phyloP scores from a whole-genome alignment of 176 grass and related monocot genomes.

The Calamus simplicifolius region DNA sequence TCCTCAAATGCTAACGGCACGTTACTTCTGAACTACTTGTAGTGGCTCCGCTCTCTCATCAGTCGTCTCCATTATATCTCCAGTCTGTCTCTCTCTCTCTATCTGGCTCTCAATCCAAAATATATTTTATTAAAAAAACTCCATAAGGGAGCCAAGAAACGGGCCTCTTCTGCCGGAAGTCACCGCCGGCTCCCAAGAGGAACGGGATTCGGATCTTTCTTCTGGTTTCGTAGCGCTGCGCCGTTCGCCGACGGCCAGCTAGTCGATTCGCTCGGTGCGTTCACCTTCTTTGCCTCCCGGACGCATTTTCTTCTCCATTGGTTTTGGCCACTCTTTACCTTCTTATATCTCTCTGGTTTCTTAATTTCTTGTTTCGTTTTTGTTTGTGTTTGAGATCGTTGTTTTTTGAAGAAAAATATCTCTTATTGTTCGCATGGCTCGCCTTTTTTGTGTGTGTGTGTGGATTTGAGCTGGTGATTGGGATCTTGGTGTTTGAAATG shows the following conservation, averaged over 20 bases:
- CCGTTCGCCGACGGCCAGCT: not conserved
- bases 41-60: not conserved
- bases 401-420: conserved; percentile 34
- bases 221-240: no score
- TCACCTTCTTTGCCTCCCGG: no score
- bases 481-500: no score
- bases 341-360: not conserved
- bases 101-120: not conserved
- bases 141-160: no score
- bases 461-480: no score
- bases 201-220: no score
- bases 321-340: not conserved
- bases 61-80: not conserved
- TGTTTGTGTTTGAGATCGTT: not conserved
- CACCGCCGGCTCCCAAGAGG: conserved; percentile 11
- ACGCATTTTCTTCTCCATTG: no score
- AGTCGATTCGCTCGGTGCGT: no score
- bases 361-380: conserved; percentile 1
- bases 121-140: not conserved
- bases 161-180: conserved; percentile 29
- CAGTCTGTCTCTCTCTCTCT: not conserved
- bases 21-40: no score
- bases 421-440: not conserved
- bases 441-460: no score
- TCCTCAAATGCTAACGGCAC: no score